These are phyloP conservation scores for Sphaerulina vaccinii DNA, from an alignment of 2,329 filamentous ascomycete species.

Conservation along the genomic window DNA sequence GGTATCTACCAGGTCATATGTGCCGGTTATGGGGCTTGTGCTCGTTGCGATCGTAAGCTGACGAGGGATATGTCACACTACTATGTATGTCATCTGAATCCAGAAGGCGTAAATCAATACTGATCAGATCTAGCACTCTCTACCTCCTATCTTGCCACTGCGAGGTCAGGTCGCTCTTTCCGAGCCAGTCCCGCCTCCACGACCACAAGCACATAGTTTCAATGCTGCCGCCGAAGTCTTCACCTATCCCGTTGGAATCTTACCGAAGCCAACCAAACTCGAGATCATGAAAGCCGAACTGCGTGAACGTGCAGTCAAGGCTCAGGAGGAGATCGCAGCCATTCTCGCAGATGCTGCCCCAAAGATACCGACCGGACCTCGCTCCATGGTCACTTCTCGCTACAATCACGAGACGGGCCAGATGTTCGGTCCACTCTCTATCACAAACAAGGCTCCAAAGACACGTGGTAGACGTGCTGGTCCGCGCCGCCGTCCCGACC, in stretches of 20 bases:
- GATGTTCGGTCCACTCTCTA: not conserved
- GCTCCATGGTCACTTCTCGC: not conserved
- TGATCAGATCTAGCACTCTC: not conserved
- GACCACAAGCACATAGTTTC: not conserved
- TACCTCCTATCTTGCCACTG: not conserved
- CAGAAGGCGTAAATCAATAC: not conserved
- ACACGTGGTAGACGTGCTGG: no score
- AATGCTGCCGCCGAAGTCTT: not conserved
- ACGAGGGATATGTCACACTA: not conserved
- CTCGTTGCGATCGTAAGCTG: not conserved
- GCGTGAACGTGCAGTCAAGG: not conserved
- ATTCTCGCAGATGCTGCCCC: not conserved
- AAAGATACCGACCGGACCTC: no score
- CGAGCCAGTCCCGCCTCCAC: not conserved
- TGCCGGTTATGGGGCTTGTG: not conserved
- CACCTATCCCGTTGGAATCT: no score
- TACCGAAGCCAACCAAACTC: not conserved
- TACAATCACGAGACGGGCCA: not conserved
- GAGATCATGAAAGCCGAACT: not conserved
- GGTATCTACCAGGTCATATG: not conserved
- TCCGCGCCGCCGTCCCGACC: no score
- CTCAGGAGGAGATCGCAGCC: not conserved
- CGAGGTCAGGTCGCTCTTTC: not conserved
- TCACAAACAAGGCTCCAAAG: not conserved
- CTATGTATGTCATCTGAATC: not conserved